Base-by-base conservation (phyloP, 345 rosid species). In the Corchorus olitorius region DNA sequence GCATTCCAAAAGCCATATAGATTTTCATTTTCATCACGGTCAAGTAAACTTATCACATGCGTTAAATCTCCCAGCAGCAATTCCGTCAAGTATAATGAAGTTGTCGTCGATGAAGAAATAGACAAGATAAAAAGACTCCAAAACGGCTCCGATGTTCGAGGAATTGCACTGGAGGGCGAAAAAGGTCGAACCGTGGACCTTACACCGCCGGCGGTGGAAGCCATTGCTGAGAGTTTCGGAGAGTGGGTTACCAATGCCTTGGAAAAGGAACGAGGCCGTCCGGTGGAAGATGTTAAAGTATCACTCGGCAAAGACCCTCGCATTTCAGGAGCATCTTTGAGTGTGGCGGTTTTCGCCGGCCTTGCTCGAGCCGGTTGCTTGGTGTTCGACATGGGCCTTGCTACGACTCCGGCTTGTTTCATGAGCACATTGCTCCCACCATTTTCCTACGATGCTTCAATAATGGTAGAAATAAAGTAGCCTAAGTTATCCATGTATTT, bases 351-450 rank as follows among this genome's bases (percentile, higher is more conserved):
- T 39, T 88, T 93, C 52, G 87, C 97, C 0, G 98, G 98, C 39
- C 91, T 93, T 12, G 79, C 86, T 74, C 92, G 98, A 22, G 97
- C 97, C 1, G 98, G 93, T 0, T 93, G 98, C 82, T 41, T 83
- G 87, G 88, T 63, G 50, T 87, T 91, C 71, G 98, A 93, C 52
- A 92, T 92, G 91, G 97, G 97, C 56, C 93, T 95, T 17, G 99
- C 99, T 1, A 93, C 99, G 3, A 92, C 98, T 54, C 99, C 99
- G 0, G 98, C 98, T 81, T 93, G 99, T 85, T 96, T 92, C 82
- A 89, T 93, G 97, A 93, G 98, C 76, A 92, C 97, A 46, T 39
- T 90, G 81, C 82, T 93, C 52, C 78, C 87, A 70, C 90, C 94
- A 9, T 96, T 91, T 72, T 83, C 88, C 50, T 93, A 87, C 19